Percentiles rank a stretch among this genome's conserved stretches.
These are phyloP conservation scores for Irpex sp. DNA, from an alignment of 1,284 basidiomycete genomes.

Conservation along the genomic window DNA sequence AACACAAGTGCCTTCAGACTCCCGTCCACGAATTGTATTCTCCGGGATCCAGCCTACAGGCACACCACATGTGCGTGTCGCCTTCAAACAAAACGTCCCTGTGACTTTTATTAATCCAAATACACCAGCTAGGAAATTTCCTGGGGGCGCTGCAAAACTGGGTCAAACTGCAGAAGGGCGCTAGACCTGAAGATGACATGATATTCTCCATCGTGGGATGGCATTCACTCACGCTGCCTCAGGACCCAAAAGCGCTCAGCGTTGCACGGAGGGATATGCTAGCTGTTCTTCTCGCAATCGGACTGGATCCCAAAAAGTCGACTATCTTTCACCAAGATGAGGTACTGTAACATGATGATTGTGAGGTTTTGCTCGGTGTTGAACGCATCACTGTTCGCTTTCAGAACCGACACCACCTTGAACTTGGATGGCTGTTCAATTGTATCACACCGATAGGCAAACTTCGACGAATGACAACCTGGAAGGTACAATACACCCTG, in stretches of 20 bases:
- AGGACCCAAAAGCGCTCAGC: constrained; percentile 66
- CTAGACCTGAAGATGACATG: constrained; percentile 57
- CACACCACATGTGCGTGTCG: constrained; percentile 69
- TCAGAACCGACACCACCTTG: constrained; percentile 81
- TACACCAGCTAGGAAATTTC: constrained; percentile 83
- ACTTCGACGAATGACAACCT: constrained; percentile 89
- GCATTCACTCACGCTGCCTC: constrained; percentile 90
- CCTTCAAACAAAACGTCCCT: neutral
- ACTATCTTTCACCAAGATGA: constrained; percentile 89
- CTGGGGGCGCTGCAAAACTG: constrained; percentile 89
- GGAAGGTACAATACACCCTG: constrained; percentile 70
- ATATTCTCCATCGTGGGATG: constrained; percentile 90
- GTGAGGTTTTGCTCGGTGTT: constrained; percentile 1
- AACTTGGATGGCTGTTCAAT: constrained; percentile 90
- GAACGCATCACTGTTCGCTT: neutral
- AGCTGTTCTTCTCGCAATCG: constrained; percentile 82
- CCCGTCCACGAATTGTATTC: constrained; percentile 48
- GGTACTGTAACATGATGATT: constrained; percentile 33
- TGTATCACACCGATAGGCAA: constrained; percentile 84
- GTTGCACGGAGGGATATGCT: constrained; percentile 75
- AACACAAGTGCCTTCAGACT: neutral
- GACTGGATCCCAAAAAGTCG: constrained; percentile 76
- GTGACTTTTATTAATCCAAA: neutral
- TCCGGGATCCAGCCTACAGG: constrained; percentile 87
- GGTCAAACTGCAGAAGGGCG: constrained; percentile 74